phyloP scores from a whole-genome alignment of 495 filamentous ascomycete genomes.

The Pseudoneurospora amorphoporcata region DNA sequence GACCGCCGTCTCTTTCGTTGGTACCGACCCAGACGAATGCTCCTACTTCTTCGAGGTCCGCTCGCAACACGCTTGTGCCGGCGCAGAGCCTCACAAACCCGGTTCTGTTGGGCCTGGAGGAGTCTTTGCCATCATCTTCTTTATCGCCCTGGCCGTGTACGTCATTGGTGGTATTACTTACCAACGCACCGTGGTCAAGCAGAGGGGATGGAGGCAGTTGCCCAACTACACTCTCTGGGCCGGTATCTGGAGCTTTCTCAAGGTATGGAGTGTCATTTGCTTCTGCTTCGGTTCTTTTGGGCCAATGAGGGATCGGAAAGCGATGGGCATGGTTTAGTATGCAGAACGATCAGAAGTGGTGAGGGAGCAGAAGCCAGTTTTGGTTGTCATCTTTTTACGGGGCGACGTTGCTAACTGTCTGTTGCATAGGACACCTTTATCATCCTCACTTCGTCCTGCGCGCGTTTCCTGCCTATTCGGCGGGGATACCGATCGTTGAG shows the following conservation, averaged over 20 bases:
- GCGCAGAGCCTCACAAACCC: conserved; percentile 46
- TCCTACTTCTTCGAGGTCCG: conserved; percentile 97
- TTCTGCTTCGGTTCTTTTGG: not conserved
- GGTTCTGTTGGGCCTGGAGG: conserved; percentile 70
- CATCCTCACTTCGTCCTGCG: conserved; percentile 67
- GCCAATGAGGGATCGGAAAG: not conserved
- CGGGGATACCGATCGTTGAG: conserved; percentile 54
- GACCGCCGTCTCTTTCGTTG: conserved; percentile 69
- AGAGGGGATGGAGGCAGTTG: conserved; percentile 88
- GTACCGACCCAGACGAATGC: conserved; percentile 73
- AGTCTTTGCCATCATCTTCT: conserved; percentile 87
- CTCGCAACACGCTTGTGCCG: conserved; percentile 71
- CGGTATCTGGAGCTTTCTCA: conserved; percentile 71
- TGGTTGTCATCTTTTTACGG: not conserved
- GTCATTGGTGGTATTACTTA: conserved; percentile 90
- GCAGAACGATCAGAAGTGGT: not conserved
- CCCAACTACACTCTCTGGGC: conserved; percentile 93
- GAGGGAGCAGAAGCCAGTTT: not conserved
- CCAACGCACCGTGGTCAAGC: conserved; percentile 88
- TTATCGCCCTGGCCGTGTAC: conserved; percentile 78
- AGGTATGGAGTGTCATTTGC: conserved; percentile 39
- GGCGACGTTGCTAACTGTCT: conserved; percentile 1
- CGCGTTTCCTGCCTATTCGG: conserved; percentile 50
- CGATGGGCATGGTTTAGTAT: not conserved
- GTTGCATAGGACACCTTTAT: conserved; percentile 63